Evolutionary conservation across 306 rosid genomes (phyloP), one percentile per base, ranked within the genome.

Genomic region (Vigna radiata): DNA sequence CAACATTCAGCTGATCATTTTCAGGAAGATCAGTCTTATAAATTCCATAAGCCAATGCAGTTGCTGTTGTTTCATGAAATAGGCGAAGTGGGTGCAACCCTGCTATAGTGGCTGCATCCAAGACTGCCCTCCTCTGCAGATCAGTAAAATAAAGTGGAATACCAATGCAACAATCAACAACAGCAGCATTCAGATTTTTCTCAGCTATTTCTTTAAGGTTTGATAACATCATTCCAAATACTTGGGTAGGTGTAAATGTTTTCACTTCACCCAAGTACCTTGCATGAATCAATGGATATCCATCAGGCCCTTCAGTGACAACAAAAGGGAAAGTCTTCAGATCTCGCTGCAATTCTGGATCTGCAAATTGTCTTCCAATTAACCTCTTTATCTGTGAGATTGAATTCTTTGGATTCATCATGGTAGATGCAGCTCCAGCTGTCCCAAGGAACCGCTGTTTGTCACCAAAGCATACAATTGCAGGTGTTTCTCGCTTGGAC

Each of bases 331-430:
- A 87, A 0, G 89, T 79, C 82, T 89, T 85, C 21, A 96, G 70
- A 83, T 96, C 99, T 77, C 53, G 86, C 81, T 92, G 98, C 86
- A 96, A 56, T 58, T 91, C 96, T 0, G 96, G 98, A 78, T 96
- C 97, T 12, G 91, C 73, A 76, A 90, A 96, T 29, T 88, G 81
- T 27, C 83, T 83, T 2, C 99, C 99, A 53, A 96, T 81, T 9
- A 96, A 53, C 11, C 99, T 72, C 86, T 92, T 96, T 1, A 92
- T 83, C 87, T 96, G 98, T 7, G 94, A 88, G 56, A 96, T 82
- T 0, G 99, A 88, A 83, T 91, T 92, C 85, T 96, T 96, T 0
- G 96, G 96, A 54, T 96, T 96, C 98, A 96, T 96, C 98, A 93
- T 89, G 29, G 93, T 87, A 6, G 99, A 86, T 14, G 99, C 90